phyloP scores from a whole-genome alignment of 108 stramenopile species.

The Stephanodiscus minutulus region DNA sequence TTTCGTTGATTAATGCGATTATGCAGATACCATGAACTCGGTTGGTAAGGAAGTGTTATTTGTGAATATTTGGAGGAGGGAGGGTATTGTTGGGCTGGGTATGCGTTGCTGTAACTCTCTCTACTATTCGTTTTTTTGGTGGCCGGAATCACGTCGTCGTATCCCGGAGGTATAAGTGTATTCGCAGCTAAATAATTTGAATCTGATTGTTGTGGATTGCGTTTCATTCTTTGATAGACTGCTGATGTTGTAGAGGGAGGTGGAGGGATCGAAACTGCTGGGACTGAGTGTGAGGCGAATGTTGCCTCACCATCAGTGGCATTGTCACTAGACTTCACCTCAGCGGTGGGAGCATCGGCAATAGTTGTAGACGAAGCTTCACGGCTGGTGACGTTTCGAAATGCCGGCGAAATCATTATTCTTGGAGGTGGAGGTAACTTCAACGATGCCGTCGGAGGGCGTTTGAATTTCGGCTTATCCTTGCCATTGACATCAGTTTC shows the following conservation, averaged over 20 bases:
- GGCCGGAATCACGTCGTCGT: background rate
- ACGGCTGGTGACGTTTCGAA: background rate
- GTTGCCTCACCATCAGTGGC: background rate
- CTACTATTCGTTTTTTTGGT: slow-evolving; percentile 3
- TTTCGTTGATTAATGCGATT: slow-evolving; percentile 23
- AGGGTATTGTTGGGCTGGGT: slow-evolving; percentile 13
- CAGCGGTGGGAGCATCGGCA: background rate
- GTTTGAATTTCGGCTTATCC: slow-evolving; percentile 11
- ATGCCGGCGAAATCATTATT: slow-evolving; percentile 14
- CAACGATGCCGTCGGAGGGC: slow-evolving; percentile 1
- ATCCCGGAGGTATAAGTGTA: background rate
- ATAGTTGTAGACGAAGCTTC: background rate
- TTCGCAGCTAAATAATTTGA: background rate
- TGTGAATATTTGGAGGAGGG: slow-evolving; percentile 15
- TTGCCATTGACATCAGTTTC: slow-evolving; percentile 1
- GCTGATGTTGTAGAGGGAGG: slow-evolving; percentile 12
- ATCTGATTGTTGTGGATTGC: background rate
- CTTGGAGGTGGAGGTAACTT: slow-evolving; percentile 39
- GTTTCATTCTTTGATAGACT: slow-evolving; percentile 17
- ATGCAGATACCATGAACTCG: slow-evolving; percentile 33
- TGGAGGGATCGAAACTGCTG: slow-evolving; percentile 15
- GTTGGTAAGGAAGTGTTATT: slow-evolving; percentile 34
- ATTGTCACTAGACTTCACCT: background rate
- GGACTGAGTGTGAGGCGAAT: background rate
- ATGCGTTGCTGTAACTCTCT: slow-evolving; percentile 25